Evolutionary conservation across 176 grass and related monocot species (phyloP).

Genomic region (Triticum monococcum): DNA sequence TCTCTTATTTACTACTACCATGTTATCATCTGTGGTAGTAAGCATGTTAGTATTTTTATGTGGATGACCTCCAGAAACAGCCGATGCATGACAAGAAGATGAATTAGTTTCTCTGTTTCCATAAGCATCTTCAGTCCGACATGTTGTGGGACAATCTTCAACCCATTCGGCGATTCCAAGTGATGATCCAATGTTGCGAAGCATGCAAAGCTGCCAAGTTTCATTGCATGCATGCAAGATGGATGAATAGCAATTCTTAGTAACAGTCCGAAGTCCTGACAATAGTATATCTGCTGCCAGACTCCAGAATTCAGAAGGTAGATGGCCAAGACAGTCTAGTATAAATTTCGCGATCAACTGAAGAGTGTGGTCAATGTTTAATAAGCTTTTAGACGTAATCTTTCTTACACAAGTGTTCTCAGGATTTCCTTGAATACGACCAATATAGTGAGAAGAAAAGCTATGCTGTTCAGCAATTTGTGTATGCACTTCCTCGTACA

Average conservation of each 20-base stretch:
- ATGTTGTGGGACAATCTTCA: slow-evolving; percentile 56
- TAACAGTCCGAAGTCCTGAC: slow-evolving; percentile 56
- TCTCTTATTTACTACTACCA: not conserved
- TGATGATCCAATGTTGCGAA: slow-evolving; percentile 89
- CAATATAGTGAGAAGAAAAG: not conserved
- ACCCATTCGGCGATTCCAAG: slow-evolving; percentile 78
- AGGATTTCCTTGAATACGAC: slow-evolving; percentile 22
- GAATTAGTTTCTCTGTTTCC: slow-evolving; percentile 31
- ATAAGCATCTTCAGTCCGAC: slow-evolving; percentile 36
- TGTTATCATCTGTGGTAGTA: not conserved
- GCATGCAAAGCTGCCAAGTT: slow-evolving; percentile 64
- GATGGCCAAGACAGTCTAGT: slow-evolving; percentile 65
- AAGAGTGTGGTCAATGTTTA: slow-evolving; percentile 36
- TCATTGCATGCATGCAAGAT: slow-evolving; percentile 61
- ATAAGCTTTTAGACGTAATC: slow-evolving; percentile 39
- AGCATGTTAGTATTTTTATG: not conserved
- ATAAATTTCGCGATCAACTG: slow-evolving; percentile 56
- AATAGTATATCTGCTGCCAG: slow-evolving; percentile 73
- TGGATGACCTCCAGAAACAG: not conserved
- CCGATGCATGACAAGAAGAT: slow-evolving; percentile 17
- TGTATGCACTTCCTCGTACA: not conserved
- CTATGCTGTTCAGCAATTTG: not conserved
- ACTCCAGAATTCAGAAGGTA: slow-evolving; percentile 72
- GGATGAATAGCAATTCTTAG: slow-evolving; percentile 50
- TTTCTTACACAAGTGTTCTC: slow-evolving; percentile 1